Evolutionary conservation across 2,329 filamentous ascomycete species (phyloP).

Genomic region (Huntiella omanensis): DNA sequence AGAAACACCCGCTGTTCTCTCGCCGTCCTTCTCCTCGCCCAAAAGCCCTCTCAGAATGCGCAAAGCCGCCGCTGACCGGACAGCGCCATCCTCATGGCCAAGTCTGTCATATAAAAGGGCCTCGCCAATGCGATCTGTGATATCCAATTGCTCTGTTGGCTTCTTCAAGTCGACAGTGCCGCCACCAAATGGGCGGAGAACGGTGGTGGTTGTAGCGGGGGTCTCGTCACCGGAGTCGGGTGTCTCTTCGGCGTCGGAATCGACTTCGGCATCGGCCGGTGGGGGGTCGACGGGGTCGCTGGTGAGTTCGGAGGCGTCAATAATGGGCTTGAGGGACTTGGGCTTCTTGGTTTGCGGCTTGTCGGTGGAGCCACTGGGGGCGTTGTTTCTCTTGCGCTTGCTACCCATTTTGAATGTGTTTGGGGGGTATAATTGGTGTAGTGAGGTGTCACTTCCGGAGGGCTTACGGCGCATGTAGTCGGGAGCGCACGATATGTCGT

Average conservation of each 20-base stretch:
- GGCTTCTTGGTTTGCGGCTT: slow-evolving; percentile 6
- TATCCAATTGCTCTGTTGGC: slow-evolving; percentile 24
- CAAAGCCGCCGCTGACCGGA: slow-evolving; percentile 39
- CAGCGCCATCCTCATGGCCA: slow-evolving; percentile 36
- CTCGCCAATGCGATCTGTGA: slow-evolving; percentile 38
- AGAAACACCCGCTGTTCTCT: slow-evolving; percentile 17
- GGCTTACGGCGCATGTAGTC: too few species aligned
- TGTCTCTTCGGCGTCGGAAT: background rate
- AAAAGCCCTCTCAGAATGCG: slow-evolving; percentile 38
- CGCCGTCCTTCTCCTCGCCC: slow-evolving; percentile 21
- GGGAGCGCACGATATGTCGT: too few species aligned
- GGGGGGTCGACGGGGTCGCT: slow-evolving; percentile 1
- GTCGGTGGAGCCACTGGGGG: background rate
- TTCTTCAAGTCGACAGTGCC: slow-evolving; percentile 21
- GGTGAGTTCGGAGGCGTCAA: background rate
- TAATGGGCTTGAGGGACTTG: background rate
- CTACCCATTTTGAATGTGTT: slow-evolving; percentile 6
- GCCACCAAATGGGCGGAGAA: slow-evolving; percentile 7
- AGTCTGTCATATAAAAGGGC: slow-evolving; percentile 41
- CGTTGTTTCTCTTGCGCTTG: slow-evolving; percentile 11
- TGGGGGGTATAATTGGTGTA: background rate
- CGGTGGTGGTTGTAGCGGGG: slow-evolving; percentile 3
- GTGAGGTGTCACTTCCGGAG: too few species aligned
- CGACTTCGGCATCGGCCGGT: background rate
- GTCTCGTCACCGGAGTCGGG: background rate